These are phyloP conservation scores for Podospora sp. DNA, from an alignment of 495 filamentous ascomycete genomes.

Conservation along the genomic window DNA sequence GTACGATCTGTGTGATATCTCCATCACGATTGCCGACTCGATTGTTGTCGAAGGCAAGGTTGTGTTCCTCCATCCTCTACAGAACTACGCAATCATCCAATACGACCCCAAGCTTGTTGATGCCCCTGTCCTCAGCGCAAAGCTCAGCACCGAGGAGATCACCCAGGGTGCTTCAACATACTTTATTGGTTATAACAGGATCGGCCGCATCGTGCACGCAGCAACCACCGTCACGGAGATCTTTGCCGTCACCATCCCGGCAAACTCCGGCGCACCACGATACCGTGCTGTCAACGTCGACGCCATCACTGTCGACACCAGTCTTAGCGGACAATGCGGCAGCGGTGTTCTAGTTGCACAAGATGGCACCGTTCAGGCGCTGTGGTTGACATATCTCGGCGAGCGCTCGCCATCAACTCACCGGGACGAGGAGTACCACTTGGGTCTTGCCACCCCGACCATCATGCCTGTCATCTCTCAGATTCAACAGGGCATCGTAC, in stretches of 20 bases:
- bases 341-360: conserved; percentile 88
- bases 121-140: conserved; percentile 88
- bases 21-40: conserved; percentile 91
- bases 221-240: conserved; percentile 97
- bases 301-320: conserved; percentile 95
- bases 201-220: conserved; percentile 87
- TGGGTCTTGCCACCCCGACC: conserved; percentile 87
- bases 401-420: conserved; percentile 76
- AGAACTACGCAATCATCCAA: conserved; percentile 94
- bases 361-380: conserved; percentile 87
- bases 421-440: conserved; percentile 95
- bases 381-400: conserved; percentile 96
- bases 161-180: conserved; percentile 88
- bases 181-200: conserved; percentile 97
- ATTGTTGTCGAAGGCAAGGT: conserved; percentile 93
- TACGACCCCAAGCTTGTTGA: conserved; percentile 92
- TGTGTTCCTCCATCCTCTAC: conserved; percentile 95
- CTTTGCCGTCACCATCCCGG: conserved; percentile 94
- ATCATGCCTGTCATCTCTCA: conserved; percentile 81
- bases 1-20: conserved; percentile 95
- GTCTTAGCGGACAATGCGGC: conserved; percentile 87
- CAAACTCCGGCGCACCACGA: conserved; percentile 85
- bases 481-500: conserved; percentile 76
- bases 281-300: conserved; percentile 97
- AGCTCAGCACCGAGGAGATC: conserved; percentile 75